Base-by-base conservation (phyloP, 2,329 filamentous ascomycete genomes). In the Grosmannia huntii region DNA sequence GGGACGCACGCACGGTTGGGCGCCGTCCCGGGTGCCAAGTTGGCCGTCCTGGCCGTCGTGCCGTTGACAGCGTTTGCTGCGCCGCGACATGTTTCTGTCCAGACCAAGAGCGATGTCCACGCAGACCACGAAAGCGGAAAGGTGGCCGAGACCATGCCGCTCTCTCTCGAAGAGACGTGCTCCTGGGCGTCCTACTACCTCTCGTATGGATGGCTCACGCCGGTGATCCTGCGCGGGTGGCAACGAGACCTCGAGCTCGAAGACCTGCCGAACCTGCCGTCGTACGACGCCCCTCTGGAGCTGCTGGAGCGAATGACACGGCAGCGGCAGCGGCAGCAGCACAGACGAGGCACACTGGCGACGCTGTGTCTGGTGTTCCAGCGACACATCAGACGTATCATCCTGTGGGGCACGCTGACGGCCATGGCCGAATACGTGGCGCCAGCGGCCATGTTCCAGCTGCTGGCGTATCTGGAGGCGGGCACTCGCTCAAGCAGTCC, bases 201-300 rank as follows among this genome's bases (percentile, higher is more conserved):
- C 50, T 68, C 67, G 2, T 70, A 70, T 55, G 68, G 64, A 48
- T 70, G 68, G 68, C 61, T 70, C 27, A 69, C 67, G 4, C 64
- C 66, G 36, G 58, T 69, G 23, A 68, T 69, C 10, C 41, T 67
- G 38, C 65, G 64, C 12, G 68, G 68, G 19, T 67, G 63, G 48
- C 64, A 60, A 21, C 61, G 63, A 9, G 65, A 69, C 55, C 55
- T 70, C n/a, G 64, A 56, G 10, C 65, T 69, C 59, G 67, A 68
- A 25, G 68, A 70, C 57, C 63, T 70, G n/a, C 68, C 68, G 6
- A 62, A 62, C 5, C 55, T 70, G 7, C 68, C 68, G 1, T 62
- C 65, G 3, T 69, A 68, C 41, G 68, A 70, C 53, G 63, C 63
- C 11, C 67, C 68, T 2, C 57, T 63, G 7, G 62, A 58, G 53